Evolutionary conservation across 1,284 basidiomycete genomes (phyloP).

Genomic region (Golubevia pallescens): DNA sequence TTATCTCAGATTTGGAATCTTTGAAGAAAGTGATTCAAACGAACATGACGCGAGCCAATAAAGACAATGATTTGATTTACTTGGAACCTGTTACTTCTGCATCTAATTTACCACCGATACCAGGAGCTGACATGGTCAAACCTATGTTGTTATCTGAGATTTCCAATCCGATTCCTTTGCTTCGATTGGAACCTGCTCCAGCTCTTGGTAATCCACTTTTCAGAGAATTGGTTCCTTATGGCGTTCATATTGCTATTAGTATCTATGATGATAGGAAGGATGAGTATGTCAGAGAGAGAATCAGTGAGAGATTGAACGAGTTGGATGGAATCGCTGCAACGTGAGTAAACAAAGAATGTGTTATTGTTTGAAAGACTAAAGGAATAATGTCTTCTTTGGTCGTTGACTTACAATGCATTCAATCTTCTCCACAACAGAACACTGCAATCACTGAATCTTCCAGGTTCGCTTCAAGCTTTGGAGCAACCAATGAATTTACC

Average conservation of each 20-base stretch:
- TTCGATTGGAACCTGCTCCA: constrained; percentile 31
- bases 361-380: constrained; percentile 1
- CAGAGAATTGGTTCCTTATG: constrained; percentile 80
- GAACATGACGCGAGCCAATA: constrained; percentile 71
- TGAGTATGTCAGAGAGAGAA: constrained; percentile 74
- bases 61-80: constrained; percentile 96
- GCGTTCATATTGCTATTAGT: constrained; percentile 85
- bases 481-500: constrained; percentile 86
- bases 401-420: not conserved
- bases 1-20: constrained; percentile 77
- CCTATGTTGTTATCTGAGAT: constrained; percentile 72
- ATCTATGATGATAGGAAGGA: constrained; percentile 86
- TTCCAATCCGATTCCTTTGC: constrained; percentile 29
- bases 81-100: constrained; percentile 82
- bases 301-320: constrained; percentile 73
- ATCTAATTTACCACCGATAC: constrained; percentile 74
- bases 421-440: constrained; percentile 68
- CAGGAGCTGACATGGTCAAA: constrained; percentile 75
- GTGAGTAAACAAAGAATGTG: constrained; percentile 67
- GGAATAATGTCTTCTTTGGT: constrained; percentile 11
- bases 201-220: constrained; percentile 71
- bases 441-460: constrained; percentile 78
- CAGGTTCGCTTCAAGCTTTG: constrained; percentile 83
- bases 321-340: constrained; percentile 73
- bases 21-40: constrained; percentile 73